Evolutionary conservation across 2,329 filamentous ascomycete genomes (phyloP), one percentile per base, ranked within the genome.

Genomic region (Penicillium sp.): DNA sequence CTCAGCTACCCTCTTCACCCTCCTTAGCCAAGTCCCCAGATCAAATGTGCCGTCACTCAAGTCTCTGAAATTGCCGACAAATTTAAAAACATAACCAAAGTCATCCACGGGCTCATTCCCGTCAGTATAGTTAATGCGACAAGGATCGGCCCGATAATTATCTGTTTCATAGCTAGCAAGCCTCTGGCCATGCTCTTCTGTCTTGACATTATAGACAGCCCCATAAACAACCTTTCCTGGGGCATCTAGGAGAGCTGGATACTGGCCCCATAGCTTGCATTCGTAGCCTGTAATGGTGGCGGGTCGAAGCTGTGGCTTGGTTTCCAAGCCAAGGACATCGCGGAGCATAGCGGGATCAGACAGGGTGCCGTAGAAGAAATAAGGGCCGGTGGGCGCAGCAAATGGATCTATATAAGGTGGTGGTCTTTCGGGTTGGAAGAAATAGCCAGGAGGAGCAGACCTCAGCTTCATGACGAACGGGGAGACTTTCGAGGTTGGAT

Each of bases 301-400:
- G 0, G 67, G 66, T 11, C 67, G 66, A 6, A 73, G 64, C 7
- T 64, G 11, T 4, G 66, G 68, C 26, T 60, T 41, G 1, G 58
- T 50, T 26, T 67, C 64, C 15, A 75, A 44, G 7, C 58, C 51
- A 19, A 73, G 64, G 35, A 71, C 51, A n/a, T 72, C 63, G n/a
- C 48, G 38, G n/a, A 74, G 60, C 63, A 73, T 70, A 0, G 58
- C 48, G 0, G 72, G 69, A 41, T 78, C 71, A 11, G 69, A 65
- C 17, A 79, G 63, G 1, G 75, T 75, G 41, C 75, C 75, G 59
- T 79, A 77, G 66, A 79, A 76, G 65, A 79, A 78, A 59, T 75
- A 78, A 3, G 68, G 65, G 0, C 68, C 69, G 3, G 62, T 68
- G 2, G 64, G 69, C 35, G 69, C 56, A 13, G 57, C 46, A 26